A percentile compares a stretch with the other conserved stretches of the same genome.
phyloP scores from a whole-genome alignment of 148 eudicot genomes.

The Camellia sinensis region DNA sequence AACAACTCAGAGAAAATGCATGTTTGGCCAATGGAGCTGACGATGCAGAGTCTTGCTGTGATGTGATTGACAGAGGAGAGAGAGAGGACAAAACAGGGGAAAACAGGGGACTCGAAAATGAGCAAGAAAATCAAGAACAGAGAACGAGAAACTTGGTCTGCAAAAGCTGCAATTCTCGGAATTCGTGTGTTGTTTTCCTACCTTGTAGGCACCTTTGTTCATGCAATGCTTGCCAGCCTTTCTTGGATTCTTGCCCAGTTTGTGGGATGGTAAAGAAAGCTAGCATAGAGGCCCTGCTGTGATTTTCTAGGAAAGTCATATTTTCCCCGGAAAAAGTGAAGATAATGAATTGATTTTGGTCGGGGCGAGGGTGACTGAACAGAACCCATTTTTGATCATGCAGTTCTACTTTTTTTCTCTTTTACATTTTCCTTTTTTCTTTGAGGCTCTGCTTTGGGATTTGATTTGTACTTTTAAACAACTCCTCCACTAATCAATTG shows the following conservation, averaged over 20 bases:
- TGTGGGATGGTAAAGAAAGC: constrained; percentile 58
- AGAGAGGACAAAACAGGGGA: constrained; percentile 7
- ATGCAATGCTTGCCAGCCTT: constrained; percentile 57
- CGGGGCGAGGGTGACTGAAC: neutral
- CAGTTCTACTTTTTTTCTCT: neutral
- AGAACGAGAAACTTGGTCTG: constrained; percentile 32
- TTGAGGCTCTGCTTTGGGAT: neutral
- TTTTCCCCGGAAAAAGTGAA: neutral
- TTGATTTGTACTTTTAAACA: constrained; percentile 7
- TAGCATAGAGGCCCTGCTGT: constrained; percentile 51
- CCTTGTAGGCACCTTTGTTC: constrained; percentile 77
- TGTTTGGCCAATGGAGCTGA: constrained; percentile 29
- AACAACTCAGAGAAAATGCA: constrained; percentile 44
- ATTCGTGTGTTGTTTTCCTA: constrained; percentile 48
- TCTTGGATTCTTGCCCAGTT: constrained; percentile 63
- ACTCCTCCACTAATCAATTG: constrained; percentile 4
- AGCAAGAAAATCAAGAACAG: constrained; percentile 4
- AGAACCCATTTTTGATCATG: constrained; percentile 4
- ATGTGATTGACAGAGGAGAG: constrained; percentile 1
- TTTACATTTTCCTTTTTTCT: neutral
- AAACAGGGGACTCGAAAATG: neutral
- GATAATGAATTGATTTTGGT: neutral
- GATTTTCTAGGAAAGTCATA: constrained; percentile 14
- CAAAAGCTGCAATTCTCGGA: constrained; percentile 42
- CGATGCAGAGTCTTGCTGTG: constrained; percentile 70